Percentiles rank a stretch among this genome's conserved stretches.
Evolutionary conservation across 148 eudicot genomes (phyloP).

Genomic region (Talinum fruticosum): DNA sequence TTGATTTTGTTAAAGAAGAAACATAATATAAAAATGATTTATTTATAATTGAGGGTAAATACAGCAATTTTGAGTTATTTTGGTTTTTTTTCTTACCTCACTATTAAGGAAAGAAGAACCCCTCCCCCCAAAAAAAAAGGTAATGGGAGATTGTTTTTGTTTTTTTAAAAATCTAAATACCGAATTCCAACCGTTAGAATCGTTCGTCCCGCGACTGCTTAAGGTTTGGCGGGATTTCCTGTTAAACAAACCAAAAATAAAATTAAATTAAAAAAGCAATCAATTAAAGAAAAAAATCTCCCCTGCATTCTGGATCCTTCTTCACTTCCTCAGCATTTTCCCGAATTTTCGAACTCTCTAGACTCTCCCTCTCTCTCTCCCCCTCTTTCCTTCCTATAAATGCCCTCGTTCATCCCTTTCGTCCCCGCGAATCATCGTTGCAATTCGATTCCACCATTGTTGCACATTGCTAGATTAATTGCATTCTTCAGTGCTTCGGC

Average conservation of each 20-base stretch:
- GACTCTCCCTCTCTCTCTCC: slow-evolving; percentile 7
- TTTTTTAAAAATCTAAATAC: background rate
- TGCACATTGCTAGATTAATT: background rate
- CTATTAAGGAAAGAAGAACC: too few species aligned
- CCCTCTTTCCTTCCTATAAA: slow-evolving; percentile 21
- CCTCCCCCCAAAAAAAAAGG: too few species aligned
- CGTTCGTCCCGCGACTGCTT: background rate
- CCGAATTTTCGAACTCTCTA: slow-evolving; percentile 20
- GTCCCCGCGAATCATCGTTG: background rate
- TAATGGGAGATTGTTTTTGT: too few species aligned
- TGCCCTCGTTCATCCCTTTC: background rate
- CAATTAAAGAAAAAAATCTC: slow-evolving; percentile 7
- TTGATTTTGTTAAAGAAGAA: too few species aligned
- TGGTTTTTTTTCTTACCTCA: too few species aligned
- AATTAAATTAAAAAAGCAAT: background rate
- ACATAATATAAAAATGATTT: too few species aligned
- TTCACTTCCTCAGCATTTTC: slow-evolving; percentile 6
- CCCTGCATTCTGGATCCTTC: slow-evolving; percentile 21
- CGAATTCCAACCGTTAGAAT: slow-evolving; percentile 1
- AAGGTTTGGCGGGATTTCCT: background rate
- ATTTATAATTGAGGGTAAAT: too few species aligned
- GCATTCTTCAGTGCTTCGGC: background rate
- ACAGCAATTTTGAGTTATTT: too few species aligned
- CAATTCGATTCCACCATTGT: background rate
- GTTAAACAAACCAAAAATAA: background rate